Base-by-base conservation (phyloP, 768 basidiomycete species). In the Hydnomerulius pinastri region DNA sequence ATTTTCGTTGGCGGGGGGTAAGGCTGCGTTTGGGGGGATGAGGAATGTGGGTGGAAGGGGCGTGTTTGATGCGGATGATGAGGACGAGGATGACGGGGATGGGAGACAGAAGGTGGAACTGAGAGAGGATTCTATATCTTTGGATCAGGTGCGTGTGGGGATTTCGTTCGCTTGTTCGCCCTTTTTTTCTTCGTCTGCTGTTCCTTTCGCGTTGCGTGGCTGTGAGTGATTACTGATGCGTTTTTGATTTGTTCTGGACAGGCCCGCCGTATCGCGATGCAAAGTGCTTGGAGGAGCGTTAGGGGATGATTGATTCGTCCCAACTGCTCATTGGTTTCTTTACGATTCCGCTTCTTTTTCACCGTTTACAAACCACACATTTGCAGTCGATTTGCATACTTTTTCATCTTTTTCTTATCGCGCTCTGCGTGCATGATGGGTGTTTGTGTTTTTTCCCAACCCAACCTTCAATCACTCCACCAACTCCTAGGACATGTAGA, bases 241-340 rank as follows among this genome's bases (percentile, higher is more conserved):
- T 13, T 60, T 21, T 18, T 53, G 25, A 53, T 39, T 30, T 20
- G 21, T 32, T 23, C 36, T 46, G 35, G 23, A 24, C 52, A 91
- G 87, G 90, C 90, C 4, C 80, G 83, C 55, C 83, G 90, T 39
- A 93, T 93, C 56, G 83, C 90, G 15, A 80, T 93, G 83, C 91
- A 92, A 67, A 92, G 91, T 56, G 91, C 90, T 36, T 93, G 91
- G 90, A 81, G 90, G 65, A 77, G 86, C 60, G 74, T 79, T 35
- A 76, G 83, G 50, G 78, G 75, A 62, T 87, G 62, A 75, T 42
- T 37, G 51, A 56, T 51, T 54, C 53, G 40, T 28, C 21, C 39
- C 29, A 5, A 37, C 6, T 46, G n/a, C 6, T 18, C 36, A 24
- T 38, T 20, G 36, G 27, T 20, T 46, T 1, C n/a, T 13, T 35